A percentile compares a stretch with the other conserved stretches of the same genome.
These are phyloP conservation scores for Amniculicola lignicola DNA, from an alignment of 495 filamentous ascomycete genomes.

Conservation along the genomic window DNA sequence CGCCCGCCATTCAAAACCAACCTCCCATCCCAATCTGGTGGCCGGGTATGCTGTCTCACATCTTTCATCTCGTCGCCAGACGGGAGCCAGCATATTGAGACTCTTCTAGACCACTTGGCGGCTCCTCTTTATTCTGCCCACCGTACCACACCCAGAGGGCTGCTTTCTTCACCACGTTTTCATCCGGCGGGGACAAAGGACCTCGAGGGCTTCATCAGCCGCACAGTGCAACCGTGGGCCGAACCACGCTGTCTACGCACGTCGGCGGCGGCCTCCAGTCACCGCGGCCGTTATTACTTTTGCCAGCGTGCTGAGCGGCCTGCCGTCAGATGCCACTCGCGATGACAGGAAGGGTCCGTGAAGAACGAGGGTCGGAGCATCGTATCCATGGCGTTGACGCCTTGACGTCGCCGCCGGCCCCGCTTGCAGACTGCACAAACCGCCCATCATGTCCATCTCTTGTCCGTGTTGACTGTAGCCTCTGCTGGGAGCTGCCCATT, in stretches of 20 bases:
- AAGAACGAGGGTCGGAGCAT: too few relatives aligned
- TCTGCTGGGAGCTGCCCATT: too few relatives aligned
- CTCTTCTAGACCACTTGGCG: constrained; percentile 30
- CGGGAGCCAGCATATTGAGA: constrained; percentile 22
- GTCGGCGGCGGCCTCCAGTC: too few relatives aligned
- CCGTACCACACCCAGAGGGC: neutral
- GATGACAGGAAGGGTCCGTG: too few relatives aligned
- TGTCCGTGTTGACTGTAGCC: too few relatives aligned
- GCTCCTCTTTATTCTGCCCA: constrained; percentile 4
- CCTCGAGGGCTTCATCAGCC: constrained; percentile 13
- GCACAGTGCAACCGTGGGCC: constrained; percentile 8
- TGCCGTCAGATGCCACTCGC: too few relatives aligned
- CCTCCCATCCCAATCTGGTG: constrained; percentile 9
- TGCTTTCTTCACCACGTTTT: constrained; percentile 18
- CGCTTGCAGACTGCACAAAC: neutral
- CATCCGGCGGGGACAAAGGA: constrained; percentile 12
- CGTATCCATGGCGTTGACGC: constrained; percentile 4
- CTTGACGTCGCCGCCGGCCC: neutral
- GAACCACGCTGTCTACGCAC: neutral
- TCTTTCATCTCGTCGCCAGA: neutral
- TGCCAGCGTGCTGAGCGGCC: too few relatives aligned
- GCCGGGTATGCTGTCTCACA: constrained; percentile 21
- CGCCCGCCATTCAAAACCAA: constrained; percentile 23
- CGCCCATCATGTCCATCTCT: too few relatives aligned
- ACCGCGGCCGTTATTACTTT: constrained; percentile 4